A percentile compares a stretch with the other conserved stretches of the same genome.
Evolutionary conservation across 1,284 basidiomycete species (phyloP).

Genomic region (Ganoderma leucocontextum): DNA sequence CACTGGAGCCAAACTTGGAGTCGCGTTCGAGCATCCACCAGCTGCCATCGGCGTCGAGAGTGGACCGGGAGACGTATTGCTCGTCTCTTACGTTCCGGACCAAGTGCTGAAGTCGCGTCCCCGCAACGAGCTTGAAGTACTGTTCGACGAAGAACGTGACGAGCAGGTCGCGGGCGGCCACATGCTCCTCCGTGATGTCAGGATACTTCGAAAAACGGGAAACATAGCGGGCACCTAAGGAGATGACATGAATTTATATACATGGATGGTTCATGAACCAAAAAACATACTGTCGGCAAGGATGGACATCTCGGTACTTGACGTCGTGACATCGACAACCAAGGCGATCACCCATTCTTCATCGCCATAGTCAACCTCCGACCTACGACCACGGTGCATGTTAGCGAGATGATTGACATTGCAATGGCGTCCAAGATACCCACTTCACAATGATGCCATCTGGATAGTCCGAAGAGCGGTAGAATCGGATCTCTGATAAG

Average conservation of each 20-base stretch:
- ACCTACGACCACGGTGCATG: not conserved
- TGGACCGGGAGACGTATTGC: slow-evolving; percentile 8
- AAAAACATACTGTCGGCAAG: slow-evolving; percentile 15
- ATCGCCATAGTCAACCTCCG: slow-evolving; percentile 25
- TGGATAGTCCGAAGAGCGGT: not conserved
- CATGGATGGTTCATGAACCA: slow-evolving; percentile 13
- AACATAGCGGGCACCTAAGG: slow-evolving; percentile 41
- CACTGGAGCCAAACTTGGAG: slow-evolving; percentile 19
- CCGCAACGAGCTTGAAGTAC: slow-evolving; percentile 41
- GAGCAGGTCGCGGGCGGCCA: slow-evolving; percentile 30
- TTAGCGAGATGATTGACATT: slow-evolving; percentile 1
- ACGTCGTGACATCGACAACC: slow-evolving; percentile 37
- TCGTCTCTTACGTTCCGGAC: slow-evolving; percentile 23
- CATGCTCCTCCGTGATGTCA: slow-evolving; percentile 29
- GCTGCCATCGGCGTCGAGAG: slow-evolving; percentile 19
- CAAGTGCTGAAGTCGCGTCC: slow-evolving; percentile 38
- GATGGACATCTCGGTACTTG: slow-evolving; percentile 1
- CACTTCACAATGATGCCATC: not conserved
- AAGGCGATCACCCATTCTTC: slow-evolving; percentile 42
- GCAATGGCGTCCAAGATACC: not conserved
- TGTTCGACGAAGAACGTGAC: slow-evolving; percentile 40
- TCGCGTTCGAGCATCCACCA: slow-evolving; percentile 26
- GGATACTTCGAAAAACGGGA: slow-evolving; percentile 38
- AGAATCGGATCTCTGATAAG: slow-evolving; percentile 41
- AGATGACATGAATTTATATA: slow-evolving; percentile 21